Evolutionary conservation across 2,329 filamentous ascomycete genomes (phyloP).

Genomic region (Fusarium udum): DNA sequence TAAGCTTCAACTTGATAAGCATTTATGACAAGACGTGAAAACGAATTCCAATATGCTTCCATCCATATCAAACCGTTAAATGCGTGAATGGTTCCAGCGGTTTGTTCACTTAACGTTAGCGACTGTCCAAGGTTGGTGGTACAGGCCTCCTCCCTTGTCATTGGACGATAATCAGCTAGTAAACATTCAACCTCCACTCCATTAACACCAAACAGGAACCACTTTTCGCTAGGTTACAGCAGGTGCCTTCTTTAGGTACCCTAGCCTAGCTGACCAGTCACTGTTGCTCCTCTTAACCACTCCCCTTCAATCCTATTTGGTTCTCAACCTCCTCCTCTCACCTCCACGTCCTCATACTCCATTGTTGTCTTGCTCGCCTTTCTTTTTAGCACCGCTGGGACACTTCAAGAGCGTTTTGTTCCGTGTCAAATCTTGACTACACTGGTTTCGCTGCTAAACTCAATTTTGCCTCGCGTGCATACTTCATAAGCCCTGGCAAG

Average conservation of each 20-base stretch:
- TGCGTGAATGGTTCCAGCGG: not conserved
- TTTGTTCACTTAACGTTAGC: not conserved
- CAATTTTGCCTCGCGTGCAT: constrained; percentile 25
- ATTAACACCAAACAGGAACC: constrained; percentile 11
- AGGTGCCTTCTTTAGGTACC: constrained; percentile 18
- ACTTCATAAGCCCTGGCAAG: constrained; percentile 23
- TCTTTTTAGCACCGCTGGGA: not conserved
- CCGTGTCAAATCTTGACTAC: not conserved
- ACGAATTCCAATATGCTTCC: not conserved
- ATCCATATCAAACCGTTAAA: not conserved
- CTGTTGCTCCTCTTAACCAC: constrained; percentile 19
- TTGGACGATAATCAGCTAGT: constrained; percentile 13
- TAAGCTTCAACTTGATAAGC: no score
- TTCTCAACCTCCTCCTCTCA: constrained; percentile 15
- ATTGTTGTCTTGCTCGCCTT: not conserved
- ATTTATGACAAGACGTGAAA: not conserved
- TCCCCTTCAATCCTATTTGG: constrained; percentile 6
- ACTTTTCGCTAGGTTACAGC: constrained; percentile 23
- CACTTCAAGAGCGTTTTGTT: not conserved
- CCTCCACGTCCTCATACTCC: constrained; percentile 2
- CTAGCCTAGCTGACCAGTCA: constrained; percentile 17
- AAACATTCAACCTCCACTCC: constrained; percentile 7
- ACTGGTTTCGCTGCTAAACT: not conserved
- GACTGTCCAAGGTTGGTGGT: not conserved
- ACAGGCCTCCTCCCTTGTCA: not conserved